Base-by-base conservation (phyloP, 208 protist species). In the Leishmania major region DNA sequence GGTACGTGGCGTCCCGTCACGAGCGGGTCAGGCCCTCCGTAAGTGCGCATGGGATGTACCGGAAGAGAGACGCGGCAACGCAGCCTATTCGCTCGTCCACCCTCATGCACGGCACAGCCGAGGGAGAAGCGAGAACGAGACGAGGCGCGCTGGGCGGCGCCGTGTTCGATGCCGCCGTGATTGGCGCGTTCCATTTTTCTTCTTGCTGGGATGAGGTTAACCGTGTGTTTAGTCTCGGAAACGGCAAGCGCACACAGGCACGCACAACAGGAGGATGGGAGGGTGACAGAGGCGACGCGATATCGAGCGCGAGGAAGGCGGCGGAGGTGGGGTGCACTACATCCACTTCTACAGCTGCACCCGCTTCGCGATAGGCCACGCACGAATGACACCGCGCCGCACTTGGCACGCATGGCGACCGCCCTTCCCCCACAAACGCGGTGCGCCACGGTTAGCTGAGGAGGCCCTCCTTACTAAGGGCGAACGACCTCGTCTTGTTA, bases 401-500 rank as follows among this genome's bases (percentile, higher is more conserved):
- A 10, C 25, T 31, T 17, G 45, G 8, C 69, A 53, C 43, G 25
- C 19, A 31, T 2, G 28, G 5, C 0, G 4, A 35, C 10, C 25
- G 37, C 3, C 45, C 35, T 13, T 10, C 45, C 22, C 45, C 43
- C 37, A 11, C 13, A 49, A 47, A 47, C 37, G 19, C 19, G 15
- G 13, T 35, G 45, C 37, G 7, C 45, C 43, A 53, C 45, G 43
- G 10, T 45, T 77, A 53, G 55, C 64, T 55, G 49, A 75, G 17
- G 40, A 82, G 70, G 17, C n/a, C 80, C 53, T 89, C 87, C 55
- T 90, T 89, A 47, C 79, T 83, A 15, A 96, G 75, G 47, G 87
- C 82, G 53, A 94, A 90, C 13, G 89, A 91, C 69, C 89, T 90
- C 19, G 92, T 95, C 78, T 92, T 94, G 86, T 95, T 95, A 77